Base-by-base conservation (phyloP, 805 yeast species). In the Candida ficus region DNA sequence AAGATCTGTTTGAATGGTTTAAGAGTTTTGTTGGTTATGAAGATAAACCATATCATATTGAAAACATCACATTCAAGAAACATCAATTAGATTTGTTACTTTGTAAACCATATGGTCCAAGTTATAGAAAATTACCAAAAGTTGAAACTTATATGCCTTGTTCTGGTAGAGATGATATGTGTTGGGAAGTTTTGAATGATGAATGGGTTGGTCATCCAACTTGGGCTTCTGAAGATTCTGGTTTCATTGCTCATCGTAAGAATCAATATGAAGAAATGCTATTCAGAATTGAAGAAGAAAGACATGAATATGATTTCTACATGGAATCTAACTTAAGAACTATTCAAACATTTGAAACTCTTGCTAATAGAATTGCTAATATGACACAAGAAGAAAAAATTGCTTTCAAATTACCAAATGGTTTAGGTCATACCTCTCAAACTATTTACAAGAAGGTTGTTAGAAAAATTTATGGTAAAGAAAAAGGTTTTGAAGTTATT, bases 201-300 rank as follows among this genome's bases (percentile, higher is more conserved):
- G 98, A 91, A 63, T 93, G 98, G 97, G 98, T 93, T 27, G 96
- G 97, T 7, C 98, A 93, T 63, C 99, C 99, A 18, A 95, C 96
- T n/a, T 93, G 99, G 99, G 99, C 98, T 4, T 91, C 98, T 0
- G 99, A 93, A 62, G 99, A 93, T 62, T 86, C 96, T 11, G 99
- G 99, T 0, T 93, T 91, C 55, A 90, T 93, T 59, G 96, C 99
- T n/a, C 99, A 93, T 62, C 78, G 98, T 49, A 93, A 93, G 64
- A 93, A 93, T 60, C 99, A 93, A 66, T 93, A 91, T 60, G 99
- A 93, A 63, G 99, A 93, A 61, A 86, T 93, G 37, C 66, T 93
- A 40, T 90, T 89, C 68, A 83, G 95, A 60, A 87, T 90, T 43
- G 99, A 93, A 63, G 99, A 93, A 61, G 99, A 93, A 65, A 80